Percentiles rank a stretch among this genome's conserved stretches.
These are phyloP conservation scores for Claviceps sorghi DNA, from an alignment of 2,329 filamentous ascomycete genomes.

Conservation along the genomic window DNA sequence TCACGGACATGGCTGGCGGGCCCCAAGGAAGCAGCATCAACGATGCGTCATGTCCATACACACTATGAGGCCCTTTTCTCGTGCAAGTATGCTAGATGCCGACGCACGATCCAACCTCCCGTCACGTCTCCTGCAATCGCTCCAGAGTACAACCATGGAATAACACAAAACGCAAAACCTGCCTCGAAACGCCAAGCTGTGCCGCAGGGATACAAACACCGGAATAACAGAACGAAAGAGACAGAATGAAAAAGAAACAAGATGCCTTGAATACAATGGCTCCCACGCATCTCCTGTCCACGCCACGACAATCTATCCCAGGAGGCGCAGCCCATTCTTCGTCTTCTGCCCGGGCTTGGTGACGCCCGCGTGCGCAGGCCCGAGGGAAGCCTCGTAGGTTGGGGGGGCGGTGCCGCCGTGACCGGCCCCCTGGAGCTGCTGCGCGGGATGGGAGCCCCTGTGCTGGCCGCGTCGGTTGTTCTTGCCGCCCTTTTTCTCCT, in stretches of 20 bases:
- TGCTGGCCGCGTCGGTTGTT: conserved; percentile 18
- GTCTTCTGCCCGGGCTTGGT: conserved; percentile 51
- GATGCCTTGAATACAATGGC: no score
- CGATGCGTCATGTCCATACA: no score
- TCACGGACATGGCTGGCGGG: background rate
- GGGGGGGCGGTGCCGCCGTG: conserved; percentile 12
- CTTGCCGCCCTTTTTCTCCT: conserved; percentile 35
- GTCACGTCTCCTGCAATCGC: no score
- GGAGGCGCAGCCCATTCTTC: conserved; percentile 47
- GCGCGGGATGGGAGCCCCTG: background rate
- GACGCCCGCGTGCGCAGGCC: conserved; percentile 37
- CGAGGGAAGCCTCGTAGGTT: conserved; percentile 36
- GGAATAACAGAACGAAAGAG: background rate
- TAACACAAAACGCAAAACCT: background rate
- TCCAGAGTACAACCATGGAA: background rate
- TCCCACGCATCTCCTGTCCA: background rate
- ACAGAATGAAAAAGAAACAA: no score
- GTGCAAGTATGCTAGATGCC: no score
- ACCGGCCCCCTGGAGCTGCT: conserved; percentile 11
- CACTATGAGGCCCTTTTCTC: no score
- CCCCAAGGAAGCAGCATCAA: background rate
- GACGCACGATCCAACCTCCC: no score
- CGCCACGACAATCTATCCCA: conserved; percentile 30
- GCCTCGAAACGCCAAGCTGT: background rate
- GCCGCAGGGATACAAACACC: background rate